These are phyloP conservation scores for Penicillium taxi DNA, from an alignment of 495 filamentous ascomycete genomes.

Conservation along the genomic window DNA sequence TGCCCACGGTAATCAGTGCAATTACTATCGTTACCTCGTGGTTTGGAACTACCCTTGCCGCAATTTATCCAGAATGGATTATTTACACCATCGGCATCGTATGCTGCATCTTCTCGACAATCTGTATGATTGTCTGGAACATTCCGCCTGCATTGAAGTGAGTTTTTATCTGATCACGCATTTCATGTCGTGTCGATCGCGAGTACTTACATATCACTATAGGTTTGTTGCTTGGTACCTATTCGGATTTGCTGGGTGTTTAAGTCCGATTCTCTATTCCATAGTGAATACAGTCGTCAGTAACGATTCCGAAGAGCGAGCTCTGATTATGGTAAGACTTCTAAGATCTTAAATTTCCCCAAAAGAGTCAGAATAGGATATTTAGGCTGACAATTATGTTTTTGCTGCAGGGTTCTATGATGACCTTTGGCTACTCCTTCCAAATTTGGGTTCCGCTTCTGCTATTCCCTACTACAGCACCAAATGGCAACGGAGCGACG, in stretches of 20 bases:
- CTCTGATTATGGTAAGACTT: constrained; percentile 34
- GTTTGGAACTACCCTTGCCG: constrained; percentile 37
- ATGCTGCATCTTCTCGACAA: constrained; percentile 30
- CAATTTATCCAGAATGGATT: constrained; percentile 39
- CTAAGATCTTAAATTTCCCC: not conserved
- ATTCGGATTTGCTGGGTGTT: constrained; percentile 32
- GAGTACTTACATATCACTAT: not conserved
- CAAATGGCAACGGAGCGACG: constrained; percentile 37
- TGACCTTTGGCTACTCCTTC: constrained; percentile 44
- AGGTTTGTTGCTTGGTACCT: constrained; percentile 43
- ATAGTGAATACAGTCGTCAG: constrained; percentile 40
- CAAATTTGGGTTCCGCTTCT: constrained; percentile 41
- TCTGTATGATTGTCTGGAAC: constrained; percentile 41
- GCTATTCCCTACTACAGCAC: constrained; percentile 35
- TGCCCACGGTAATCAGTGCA: constrained; percentile 36
- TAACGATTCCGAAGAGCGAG: constrained; percentile 39
- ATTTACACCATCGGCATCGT: constrained; percentile 29
- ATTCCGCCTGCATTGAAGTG: constrained; percentile 38
- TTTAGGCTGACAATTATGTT: too few relatives aligned
- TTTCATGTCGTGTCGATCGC: not conserved
- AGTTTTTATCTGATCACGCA: constrained; percentile 2
- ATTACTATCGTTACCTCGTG: constrained; percentile 40
- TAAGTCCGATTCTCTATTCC: constrained; percentile 40
- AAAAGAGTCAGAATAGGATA: not conserved
- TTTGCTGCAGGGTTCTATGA: constrained; percentile 44